phyloP scores from a whole-genome alignment of 306 rosid genomes.

The Arachis stenosperma region DNA sequence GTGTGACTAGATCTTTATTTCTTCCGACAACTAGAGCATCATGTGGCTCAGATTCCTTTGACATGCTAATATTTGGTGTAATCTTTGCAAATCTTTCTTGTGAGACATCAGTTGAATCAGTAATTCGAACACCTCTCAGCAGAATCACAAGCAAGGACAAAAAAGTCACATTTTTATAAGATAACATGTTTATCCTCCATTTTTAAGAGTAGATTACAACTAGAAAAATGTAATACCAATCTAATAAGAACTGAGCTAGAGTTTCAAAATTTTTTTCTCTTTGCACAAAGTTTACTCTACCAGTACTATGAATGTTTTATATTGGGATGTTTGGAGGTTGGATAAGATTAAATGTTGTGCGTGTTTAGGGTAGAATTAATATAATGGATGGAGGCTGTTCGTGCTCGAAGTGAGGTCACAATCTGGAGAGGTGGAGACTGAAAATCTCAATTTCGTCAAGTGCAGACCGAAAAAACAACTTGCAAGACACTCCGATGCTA shows the following conservation, averaged over 20 bases:
- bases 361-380: no score
- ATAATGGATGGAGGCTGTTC: no score
- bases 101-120: slow-evolving; percentile 63
- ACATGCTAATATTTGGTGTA: slow-evolving; percentile 46
- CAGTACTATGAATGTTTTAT: no score
- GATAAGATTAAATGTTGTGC: no score
- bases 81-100: slow-evolving; percentile 60
- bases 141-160: slow-evolving; percentile 48
- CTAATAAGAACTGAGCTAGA: slow-evolving; percentile 55
- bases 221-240: slow-evolving; percentile 58
- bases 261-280: slow-evolving; percentile 80
- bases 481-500: no score
- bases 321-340: no score
- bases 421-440: no score
- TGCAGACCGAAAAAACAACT: no score
- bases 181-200: slow-evolving; percentile 66
- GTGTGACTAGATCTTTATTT: slow-evolving; percentile 39
- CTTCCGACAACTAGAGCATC: slow-evolving; percentile 41
- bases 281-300: no score
- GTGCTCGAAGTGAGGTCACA: no score
- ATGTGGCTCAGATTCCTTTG: slow-evolving; percentile 45
- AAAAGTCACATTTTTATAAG: slow-evolving; percentile 63
- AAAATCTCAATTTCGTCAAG: no score
- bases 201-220: slow-evolving; percentile 55
- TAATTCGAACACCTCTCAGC: slow-evolving; percentile 64